Conservation (phyloP, 768 basidiomycete genomes). For the Leccinum barrowsii region DNA sequence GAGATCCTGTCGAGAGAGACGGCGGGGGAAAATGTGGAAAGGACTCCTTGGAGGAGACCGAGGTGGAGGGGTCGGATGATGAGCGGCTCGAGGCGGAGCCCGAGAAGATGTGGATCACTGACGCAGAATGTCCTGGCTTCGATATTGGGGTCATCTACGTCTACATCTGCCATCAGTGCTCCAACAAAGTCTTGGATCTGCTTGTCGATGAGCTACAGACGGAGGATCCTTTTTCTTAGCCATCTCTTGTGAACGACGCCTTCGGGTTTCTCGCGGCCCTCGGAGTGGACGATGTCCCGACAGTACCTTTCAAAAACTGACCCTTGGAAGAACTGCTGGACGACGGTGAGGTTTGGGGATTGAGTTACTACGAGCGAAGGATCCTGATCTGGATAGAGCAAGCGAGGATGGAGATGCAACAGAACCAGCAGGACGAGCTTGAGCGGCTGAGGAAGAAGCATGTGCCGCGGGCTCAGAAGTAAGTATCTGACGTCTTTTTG, state of each 20-base stretch:
- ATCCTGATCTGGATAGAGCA: slow-evolving; percentile 47
- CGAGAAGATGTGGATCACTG: slow-evolving; percentile 34
- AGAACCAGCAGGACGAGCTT: slow-evolving; percentile 40
- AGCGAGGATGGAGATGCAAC: slow-evolving; percentile 33
- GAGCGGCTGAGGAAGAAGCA: slow-evolving; percentile 38
- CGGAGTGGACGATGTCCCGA: slow-evolving; percentile 36
- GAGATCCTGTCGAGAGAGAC: slow-evolving; percentile 6
- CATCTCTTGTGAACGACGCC: slow-evolving; percentile 25
- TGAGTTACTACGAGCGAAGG: slow-evolving; percentile 49
- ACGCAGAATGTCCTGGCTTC: neutral
- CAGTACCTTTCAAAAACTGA: slow-evolving; percentile 36
- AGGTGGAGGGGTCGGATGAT: slow-evolving; percentile 8
- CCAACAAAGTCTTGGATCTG: neutral
- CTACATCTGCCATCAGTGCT: too few relatives aligned
- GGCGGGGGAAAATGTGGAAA: neutral
- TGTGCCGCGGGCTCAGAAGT: neutral
- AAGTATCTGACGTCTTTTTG: too few relatives aligned
- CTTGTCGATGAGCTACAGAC: neutral
- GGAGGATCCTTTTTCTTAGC: neutral
- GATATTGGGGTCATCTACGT: neutral
- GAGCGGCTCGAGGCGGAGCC: slow-evolving; percentile 1
- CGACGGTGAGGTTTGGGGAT: slow-evolving; percentile 46
- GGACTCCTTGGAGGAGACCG: neutral
- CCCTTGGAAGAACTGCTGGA: slow-evolving; percentile 36
- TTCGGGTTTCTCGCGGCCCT: slow-evolving; percentile 37